These are phyloP conservation scores for Cordyceps militaris DNA, from an alignment of 2,329 filamentous ascomycete species.

Conservation along the genomic window DNA sequence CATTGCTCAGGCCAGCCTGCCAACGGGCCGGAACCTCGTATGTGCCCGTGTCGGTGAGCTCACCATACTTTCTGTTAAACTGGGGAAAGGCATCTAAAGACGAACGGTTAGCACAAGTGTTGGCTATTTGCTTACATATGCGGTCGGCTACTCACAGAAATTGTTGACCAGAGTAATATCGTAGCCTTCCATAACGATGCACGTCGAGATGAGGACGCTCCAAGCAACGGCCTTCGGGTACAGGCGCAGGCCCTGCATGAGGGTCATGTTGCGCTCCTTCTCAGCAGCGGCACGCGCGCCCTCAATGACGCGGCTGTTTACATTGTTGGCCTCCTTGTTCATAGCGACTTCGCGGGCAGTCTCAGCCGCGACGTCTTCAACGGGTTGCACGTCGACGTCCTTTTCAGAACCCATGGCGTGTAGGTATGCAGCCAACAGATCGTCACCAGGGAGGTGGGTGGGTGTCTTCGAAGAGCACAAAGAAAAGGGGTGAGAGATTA, in stretches of 20 bases:
- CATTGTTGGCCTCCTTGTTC: conserved; percentile 15
- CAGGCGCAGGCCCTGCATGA: conserved; percentile 68
- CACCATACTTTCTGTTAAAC: conserved; percentile 52
- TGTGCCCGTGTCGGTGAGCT: conserved; percentile 23
- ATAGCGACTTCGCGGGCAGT: neutral
- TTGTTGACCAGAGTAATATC: conserved; percentile 77
- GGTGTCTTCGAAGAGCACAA: neutral
- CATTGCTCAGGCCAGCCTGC: conserved; percentile 55
- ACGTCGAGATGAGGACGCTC: conserved; percentile 82
- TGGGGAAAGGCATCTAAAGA: conserved; percentile 43
- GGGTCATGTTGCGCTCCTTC: conserved; percentile 62
- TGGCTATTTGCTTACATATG: neutral
- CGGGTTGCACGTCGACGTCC: conserved; percentile 6
- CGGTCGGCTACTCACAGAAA: conserved; percentile 49
- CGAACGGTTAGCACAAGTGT: neutral
- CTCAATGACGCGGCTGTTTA: conserved; percentile 26
- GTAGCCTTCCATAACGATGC: conserved; percentile 88
- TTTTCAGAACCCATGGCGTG: conserved; percentile 16
- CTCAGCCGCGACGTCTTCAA: conserved; percentile 13
- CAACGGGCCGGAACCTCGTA: conserved; percentile 54
- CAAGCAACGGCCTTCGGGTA: conserved; percentile 84
- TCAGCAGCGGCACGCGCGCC: conserved; percentile 41
- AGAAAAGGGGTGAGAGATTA: neutral
- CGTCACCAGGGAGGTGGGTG: neutral
- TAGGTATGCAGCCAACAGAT: neutral